Percentiles rank a stretch among this genome's conserved stretches.
Conservation (phyloP, 768 basidiomycete genomes). For the Jaapia argillacea region DNA sequence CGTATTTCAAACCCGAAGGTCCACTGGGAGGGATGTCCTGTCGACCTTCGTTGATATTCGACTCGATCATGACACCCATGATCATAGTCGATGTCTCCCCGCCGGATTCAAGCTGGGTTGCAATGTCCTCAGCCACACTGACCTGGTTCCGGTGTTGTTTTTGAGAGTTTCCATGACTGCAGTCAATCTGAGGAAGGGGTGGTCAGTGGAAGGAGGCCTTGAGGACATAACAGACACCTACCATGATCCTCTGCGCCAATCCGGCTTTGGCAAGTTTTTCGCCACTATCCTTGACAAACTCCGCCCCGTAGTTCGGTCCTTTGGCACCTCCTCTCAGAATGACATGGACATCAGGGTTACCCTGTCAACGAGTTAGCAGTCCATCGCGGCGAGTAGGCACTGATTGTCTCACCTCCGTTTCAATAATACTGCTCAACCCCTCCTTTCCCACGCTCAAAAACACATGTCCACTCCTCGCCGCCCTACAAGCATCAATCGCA, state of each 20-base stretch:
- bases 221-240: constrained; percentile 21
- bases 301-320: constrained; percentile 82
- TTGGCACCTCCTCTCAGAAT: constrained; percentile 86
- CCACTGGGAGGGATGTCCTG: constrained; percentile 76
- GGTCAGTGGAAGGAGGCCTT: neutral
- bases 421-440: constrained; percentile 88
- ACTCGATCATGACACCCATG: constrained; percentile 95
- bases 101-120: constrained; percentile 56
- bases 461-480: constrained; percentile 84
- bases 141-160: constrained; percentile 88
- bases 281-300: constrained; percentile 69
- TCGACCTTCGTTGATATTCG: constrained; percentile 79
- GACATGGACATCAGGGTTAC: constrained; percentile 86
- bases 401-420: constrained; percentile 57
- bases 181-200: constrained; percentile 59
- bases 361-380: constrained; percentile 31
- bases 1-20: constrained; percentile 65
- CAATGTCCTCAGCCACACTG: constrained; percentile 85
- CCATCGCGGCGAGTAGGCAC: neutral
- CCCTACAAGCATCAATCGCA: constrained; percentile 92
- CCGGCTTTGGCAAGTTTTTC: constrained; percentile 73
- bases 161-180: constrained; percentile 91
- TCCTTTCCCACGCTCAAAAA: constrained; percentile 98
- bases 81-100: constrained; percentile 62
- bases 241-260: constrained; percentile 80